A percentile compares a stretch with the other conserved stretches of the same genome.
Conservation (phyloP, 2,329 filamentous ascomycete species). For the Coniochaeta ligniaria region DNA sequence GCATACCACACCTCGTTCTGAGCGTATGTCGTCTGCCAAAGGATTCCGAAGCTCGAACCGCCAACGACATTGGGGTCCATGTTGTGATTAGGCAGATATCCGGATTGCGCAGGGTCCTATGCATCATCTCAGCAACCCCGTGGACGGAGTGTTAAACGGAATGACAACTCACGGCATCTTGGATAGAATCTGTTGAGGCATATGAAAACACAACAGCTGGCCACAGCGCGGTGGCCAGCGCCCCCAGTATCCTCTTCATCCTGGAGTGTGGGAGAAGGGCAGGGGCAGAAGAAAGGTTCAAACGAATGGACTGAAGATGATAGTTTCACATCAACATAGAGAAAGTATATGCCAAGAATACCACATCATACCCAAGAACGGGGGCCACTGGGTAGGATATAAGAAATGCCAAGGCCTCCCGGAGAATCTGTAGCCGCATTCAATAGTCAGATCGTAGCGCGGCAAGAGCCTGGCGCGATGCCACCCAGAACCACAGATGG, state of each 20-base stretch:
- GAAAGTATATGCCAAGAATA: not conserved
- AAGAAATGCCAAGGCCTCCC: not conserved
- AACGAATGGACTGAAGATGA: constrained; percentile 1
- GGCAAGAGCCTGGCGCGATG: not conserved
- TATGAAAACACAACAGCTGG: constrained; percentile 5
- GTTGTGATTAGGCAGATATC: constrained; percentile 27
- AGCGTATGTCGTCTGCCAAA: constrained; percentile 26
- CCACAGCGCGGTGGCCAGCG: constrained; percentile 7
- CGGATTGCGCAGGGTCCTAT: constrained; percentile 18
- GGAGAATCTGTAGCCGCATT: not conserved
- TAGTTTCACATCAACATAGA: not conserved
- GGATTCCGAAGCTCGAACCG: constrained; percentile 24
- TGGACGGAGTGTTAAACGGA: not conserved
- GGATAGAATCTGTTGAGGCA: constrained; percentile 7
- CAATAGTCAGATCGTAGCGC: not conserved
- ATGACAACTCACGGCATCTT: constrained; percentile 6
- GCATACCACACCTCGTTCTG: constrained; percentile 31
- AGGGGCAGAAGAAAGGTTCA: not conserved
- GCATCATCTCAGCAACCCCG: not conserved
- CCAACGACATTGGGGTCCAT: constrained; percentile 26
- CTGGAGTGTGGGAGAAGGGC: not conserved
- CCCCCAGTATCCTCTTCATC: constrained; percentile 2
- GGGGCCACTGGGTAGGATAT: not conserved
- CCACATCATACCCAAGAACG: not conserved
- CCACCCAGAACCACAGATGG: not conserved